A percentile compares a stretch with the other conserved stretches of the same genome.
These are phyloP conservation scores for Rhodotorula glutinis DNA, from an alignment of 1,284 basidiomycete genomes.

Conservation along the genomic window DNA sequence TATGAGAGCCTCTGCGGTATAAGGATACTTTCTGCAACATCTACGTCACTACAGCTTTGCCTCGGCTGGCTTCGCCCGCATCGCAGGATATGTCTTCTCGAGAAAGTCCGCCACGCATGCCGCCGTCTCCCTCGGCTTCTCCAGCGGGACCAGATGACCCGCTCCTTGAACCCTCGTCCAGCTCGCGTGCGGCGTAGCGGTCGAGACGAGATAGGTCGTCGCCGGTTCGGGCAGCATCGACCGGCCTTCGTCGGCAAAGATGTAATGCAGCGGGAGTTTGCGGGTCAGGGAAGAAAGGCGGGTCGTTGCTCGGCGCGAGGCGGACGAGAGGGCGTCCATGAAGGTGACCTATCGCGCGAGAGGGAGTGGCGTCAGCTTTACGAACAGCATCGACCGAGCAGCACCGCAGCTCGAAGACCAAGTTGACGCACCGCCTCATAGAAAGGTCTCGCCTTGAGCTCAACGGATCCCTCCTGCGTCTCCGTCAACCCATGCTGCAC, in stretches of 20 bases:
- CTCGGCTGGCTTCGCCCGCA: too few relatives aligned
- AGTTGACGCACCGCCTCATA: constrained; percentile 37
- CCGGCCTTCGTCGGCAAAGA: constrained; percentile 36
- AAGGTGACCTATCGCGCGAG: constrained; percentile 38
- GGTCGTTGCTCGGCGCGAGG: constrained; percentile 31
- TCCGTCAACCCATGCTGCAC: constrained; percentile 47
- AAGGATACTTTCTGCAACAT: too few relatives aligned
- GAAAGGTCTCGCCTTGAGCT: constrained; percentile 25
- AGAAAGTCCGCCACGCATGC: too few relatives aligned
- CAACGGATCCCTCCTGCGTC: constrained; percentile 1
- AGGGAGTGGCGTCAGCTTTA: too few relatives aligned
- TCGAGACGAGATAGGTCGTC: constrained; percentile 12
- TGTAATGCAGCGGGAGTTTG: constrained; percentile 34
- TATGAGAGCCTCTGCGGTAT: too few relatives aligned
- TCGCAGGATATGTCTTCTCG: too few relatives aligned
- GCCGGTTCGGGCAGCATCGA: constrained; percentile 34
- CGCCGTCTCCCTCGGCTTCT: too few relatives aligned
- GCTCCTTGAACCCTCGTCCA: background rate
- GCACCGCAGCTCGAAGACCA: too few relatives aligned
- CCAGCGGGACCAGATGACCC: too few relatives aligned
- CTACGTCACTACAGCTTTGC: too few relatives aligned
- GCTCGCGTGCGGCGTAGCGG: constrained; percentile 34
- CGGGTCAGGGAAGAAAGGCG: constrained; percentile 29
- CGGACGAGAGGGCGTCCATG: constrained; percentile 31
- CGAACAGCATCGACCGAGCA: too few relatives aligned